Conservation (phyloP, 306 rosid genomes). For the Lathyrus sativus region DNA sequence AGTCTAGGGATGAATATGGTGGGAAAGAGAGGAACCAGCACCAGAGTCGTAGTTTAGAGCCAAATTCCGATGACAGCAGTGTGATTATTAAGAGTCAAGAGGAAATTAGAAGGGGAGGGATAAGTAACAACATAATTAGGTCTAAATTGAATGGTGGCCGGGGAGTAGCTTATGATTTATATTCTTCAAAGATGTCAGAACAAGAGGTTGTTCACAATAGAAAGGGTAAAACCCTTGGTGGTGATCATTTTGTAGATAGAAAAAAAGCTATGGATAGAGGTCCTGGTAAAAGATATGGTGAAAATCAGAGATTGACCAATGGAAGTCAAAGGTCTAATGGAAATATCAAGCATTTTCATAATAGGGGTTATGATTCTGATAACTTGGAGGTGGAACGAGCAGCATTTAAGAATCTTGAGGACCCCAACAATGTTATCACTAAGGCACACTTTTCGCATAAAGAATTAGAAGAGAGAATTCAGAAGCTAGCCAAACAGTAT, state of each 20-base stretch:
- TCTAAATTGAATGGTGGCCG: conserved; percentile 16
- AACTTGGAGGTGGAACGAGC: conserved; percentile 65
- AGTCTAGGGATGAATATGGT: conserved; percentile 39
- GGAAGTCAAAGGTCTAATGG: conserved; percentile 33
- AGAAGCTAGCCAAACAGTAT: conserved; percentile 74
- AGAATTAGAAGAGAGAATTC: conserved; percentile 88
- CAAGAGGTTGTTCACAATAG: conserved; percentile 35
- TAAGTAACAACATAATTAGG: conserved; percentile 6
- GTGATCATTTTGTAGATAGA: conserved; percentile 40
- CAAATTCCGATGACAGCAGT: conserved; percentile 31
- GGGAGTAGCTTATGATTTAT: conserved; percentile 11
- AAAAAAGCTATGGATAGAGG: conserved; percentile 26
- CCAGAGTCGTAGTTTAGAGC: conserved; percentile 37
- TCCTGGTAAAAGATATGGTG: conserved; percentile 37
- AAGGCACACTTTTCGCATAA: conserved; percentile 62
- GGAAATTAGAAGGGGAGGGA: conserved; percentile 38
- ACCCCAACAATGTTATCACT: conserved; percentile 45
- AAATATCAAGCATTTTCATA: conserved; percentile 37
- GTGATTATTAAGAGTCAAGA: conserved; percentile 20
- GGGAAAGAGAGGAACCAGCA: conserved; percentile 34
- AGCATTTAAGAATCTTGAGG: conserved; percentile 73
- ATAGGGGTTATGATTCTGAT: conserved; percentile 43
- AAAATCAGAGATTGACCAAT: conserved; percentile 39
- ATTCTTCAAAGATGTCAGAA: conserved; percentile 32
- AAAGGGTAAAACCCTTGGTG: conserved; percentile 31